Base-by-base conservation (phyloP, 1,284 basidiomycete genomes). In the Moesziomyces sp. region DNA sequence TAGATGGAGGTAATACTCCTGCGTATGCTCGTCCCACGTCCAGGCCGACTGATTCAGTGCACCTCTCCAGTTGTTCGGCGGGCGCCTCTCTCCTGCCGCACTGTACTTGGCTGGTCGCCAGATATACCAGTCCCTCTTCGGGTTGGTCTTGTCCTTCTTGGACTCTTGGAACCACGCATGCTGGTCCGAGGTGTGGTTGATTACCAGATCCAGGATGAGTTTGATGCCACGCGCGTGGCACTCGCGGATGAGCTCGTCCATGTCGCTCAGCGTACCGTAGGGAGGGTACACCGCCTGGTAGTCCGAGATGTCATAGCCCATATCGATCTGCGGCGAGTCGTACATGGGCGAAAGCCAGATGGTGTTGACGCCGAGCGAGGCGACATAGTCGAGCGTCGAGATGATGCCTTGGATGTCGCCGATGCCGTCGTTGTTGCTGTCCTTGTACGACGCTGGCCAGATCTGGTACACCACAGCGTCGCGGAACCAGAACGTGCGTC, bases 291-390 rank as follows among this genome's bases (percentile, higher is more conserved):
- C 89, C 74, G 88, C 86, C 26, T 88, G 86, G 85, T 92, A 93
- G 82, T 92, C 90, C 42, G 89, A 53, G 21, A 79, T 68, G 47
- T 78, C 78, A 44, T 80, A 77, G 24, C 91, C 91, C 88, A 91
- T 91, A 83, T 92, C 90, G 16, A 88, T 89, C 61, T 89, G 84
- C 0, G 90, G 90, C 5, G 88, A 89, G 53, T 87, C 87, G 84
- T 91, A 92, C 63, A 92, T 91, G 16, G 92, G 91, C 3, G 87
- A 89, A 23, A 92, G 85, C 91, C 91, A 93, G 23, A 92, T 82
- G 0, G 91, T 88, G 74, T 91, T 89, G 23, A 90, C 88, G 2
- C 91, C 91, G 5, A 93, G 86, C 61, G 88, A 86, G 70, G 88
- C 87, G 60, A 92, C 86, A 82, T 93, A 91, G 76, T 90, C 89